Percentiles rank a stretch among this genome's conserved stretches.
Conservation (phyloP, 2,329 filamentous ascomycete genomes). For the Ascochyta viciae-villosae region DNA sequence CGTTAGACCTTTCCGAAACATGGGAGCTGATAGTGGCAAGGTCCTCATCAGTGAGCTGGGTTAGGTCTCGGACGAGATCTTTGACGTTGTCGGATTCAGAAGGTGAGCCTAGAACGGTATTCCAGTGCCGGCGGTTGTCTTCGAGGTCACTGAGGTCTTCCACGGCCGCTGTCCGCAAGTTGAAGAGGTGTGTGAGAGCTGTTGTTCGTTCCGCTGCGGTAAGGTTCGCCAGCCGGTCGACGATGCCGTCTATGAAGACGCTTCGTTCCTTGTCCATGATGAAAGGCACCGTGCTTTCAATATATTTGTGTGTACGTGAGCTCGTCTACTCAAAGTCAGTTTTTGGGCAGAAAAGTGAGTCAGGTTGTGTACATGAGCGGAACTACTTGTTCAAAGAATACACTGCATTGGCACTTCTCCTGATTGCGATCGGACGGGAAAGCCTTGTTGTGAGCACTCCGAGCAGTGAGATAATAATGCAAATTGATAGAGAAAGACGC, state of each 20-base stretch:
- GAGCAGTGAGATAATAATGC: not conserved
- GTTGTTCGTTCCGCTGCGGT: constrained; percentile 2
- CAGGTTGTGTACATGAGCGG: not conserved
- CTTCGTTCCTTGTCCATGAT: constrained; percentile 5
- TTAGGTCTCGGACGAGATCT: constrained; percentile 4
- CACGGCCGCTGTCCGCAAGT: constrained; percentile 11
- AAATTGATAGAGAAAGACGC: not conserved
- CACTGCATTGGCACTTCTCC: not conserved
- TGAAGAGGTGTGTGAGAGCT: constrained; percentile 14
- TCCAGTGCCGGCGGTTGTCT: constrained; percentile 1
- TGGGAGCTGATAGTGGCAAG: not conserved
- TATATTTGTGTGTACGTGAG: not conserved
- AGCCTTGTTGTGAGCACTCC: too few species aligned
- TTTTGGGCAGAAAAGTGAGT: not conserved
- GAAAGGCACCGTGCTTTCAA: not conserved
- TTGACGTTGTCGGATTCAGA: not conserved
- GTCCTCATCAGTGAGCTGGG: constrained; percentile 6
- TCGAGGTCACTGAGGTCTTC: constrained; percentile 5
- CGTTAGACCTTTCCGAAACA: not conserved
- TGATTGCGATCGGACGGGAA: not conserved
- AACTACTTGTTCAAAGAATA: not conserved
- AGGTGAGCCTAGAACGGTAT: not conserved
- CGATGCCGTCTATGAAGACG: not conserved
- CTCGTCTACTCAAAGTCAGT: not conserved
- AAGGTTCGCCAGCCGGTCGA: constrained; percentile 3